Conservation (phyloP, 148 eudicot genomes). For the Cornus florida region DNA sequence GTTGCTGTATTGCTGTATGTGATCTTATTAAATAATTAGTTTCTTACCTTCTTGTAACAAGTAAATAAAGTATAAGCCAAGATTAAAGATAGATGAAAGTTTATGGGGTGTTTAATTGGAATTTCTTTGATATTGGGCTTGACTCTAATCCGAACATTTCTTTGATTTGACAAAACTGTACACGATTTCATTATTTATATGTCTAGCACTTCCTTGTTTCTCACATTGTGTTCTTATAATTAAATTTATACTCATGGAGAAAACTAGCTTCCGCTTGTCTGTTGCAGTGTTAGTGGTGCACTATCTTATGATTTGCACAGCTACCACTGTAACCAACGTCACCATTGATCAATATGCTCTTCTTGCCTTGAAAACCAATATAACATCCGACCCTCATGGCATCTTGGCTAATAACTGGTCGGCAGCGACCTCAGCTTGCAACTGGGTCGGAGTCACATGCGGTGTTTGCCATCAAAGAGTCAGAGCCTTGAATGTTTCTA, state of each 20-base stretch:
- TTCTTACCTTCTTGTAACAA: no score
- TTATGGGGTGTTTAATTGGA: no score
- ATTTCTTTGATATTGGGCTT: no score
- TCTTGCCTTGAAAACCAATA: background rate
- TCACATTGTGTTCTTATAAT: no score
- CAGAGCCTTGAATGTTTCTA: constrained; percentile 1
- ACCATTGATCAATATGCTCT: background rate
- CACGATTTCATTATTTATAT: background rate
- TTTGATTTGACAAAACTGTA: no score
- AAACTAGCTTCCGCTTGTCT: background rate
- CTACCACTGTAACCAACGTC: background rate
- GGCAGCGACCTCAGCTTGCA: background rate
- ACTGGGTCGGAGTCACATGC: constrained; percentile 18
- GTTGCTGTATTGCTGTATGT: no score
- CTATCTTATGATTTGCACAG: background rate
- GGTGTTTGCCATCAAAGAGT: constrained; percentile 3
- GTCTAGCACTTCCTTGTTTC: background rate
- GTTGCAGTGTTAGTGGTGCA: background rate
- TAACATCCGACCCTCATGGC: background rate
- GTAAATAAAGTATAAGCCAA: no score
- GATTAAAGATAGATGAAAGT: no score
- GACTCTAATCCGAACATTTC: no score
- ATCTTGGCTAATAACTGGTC: constrained; percentile 12
- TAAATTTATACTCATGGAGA: background rate
- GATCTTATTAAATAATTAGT: no score